Evolutionary conservation across 1,284 basidiomycete species (phyloP), one percentile per base, ranked within the genome.

Genomic region (Naganishia cerealis): DNA sequence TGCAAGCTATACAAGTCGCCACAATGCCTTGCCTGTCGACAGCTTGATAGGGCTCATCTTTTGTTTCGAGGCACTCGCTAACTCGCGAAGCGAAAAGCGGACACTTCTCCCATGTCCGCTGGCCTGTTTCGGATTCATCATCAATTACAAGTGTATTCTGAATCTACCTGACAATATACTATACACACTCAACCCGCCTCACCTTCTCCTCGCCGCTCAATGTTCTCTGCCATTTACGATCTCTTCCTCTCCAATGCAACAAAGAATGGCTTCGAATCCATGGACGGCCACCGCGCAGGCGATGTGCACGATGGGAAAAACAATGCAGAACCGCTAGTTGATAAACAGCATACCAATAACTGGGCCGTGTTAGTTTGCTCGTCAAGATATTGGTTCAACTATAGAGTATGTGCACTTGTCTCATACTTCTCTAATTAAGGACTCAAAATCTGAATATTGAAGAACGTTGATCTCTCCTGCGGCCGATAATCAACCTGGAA

Each of bases 341-440:
- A 56, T 8, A 58, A 61, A 16, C 38, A 73, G 57, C 92, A 95
- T 75, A 94, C 95, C 2, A 99, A 98, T 78, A 99, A 99, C 79
- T 99, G 95, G 95, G 95, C 95, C 0, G 94, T 99, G 1, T 84
- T 99, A 29, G 94, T 98, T 1, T 94, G 91, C 75, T 86, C 96
- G 0, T 95, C 92, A 7, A 82, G 94, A 70, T 97, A 94, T 78
- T 97, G 94, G 94, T 98, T 99, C 85, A 99, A 99, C 79, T 99
- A 99, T 76, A 84, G 95, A 50, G 94, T 95, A 76, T 66, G 89
- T 84, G n/a, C 18, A 26, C 0, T 16, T 24, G n/a, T 13, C 26
- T 5, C 26, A 18, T 3, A 24, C 3, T 7, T 29, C n/a, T 26
- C 13, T 13, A 6, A 24, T 24, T 9, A 50, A 24, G 38, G 16